Evolutionary conservation across 177 flowering plant genomes (phyloP).

Genomic region (Vitis hybrid): DNA sequence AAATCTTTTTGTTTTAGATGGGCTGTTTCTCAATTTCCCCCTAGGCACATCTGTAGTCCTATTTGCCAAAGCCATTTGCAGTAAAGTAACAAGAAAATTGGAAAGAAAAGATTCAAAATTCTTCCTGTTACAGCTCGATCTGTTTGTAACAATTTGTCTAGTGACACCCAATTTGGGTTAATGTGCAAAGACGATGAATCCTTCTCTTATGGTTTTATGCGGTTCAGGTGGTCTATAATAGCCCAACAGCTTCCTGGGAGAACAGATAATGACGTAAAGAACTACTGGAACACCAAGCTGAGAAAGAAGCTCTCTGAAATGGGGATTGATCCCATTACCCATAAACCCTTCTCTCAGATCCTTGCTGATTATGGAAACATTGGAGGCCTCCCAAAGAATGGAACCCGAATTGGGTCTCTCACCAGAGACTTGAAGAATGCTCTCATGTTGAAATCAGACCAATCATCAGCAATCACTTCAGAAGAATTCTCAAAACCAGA

Average conservation of each 20-base stretch:
- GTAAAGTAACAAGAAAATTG: too few species aligned
- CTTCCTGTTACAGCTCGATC: not conserved
- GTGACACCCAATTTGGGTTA: too few species aligned
- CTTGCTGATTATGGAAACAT: conserved; percentile 71
- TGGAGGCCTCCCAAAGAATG: conserved; percentile 40
- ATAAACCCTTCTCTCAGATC: conserved; percentile 85
- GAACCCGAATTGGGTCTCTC: conserved; percentile 43
- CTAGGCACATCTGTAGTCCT: too few species aligned
- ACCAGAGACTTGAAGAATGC: conserved; percentile 51
- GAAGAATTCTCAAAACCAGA: conserved; percentile 11
- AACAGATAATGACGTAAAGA: conserved; percentile 92
- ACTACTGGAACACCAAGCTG: conserved; percentile 85
- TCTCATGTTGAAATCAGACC: conserved; percentile 28
- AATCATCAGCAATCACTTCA: not conserved
- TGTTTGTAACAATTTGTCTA: too few species aligned
- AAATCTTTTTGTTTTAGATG: too few species aligned
- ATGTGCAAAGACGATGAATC: conserved; percentile 15
- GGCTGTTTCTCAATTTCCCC: too few species aligned
- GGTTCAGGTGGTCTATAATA: conserved; percentile 80
- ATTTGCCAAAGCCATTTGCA: too few species aligned
- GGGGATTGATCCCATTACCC: conserved; percentile 94
- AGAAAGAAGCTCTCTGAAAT: conserved; percentile 71
- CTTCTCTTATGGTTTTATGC: conserved; percentile 14
- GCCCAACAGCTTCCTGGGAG: conserved; percentile 89
- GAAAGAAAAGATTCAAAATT: conserved; percentile 6